Conservation (phyloP, 176 grass and related monocot species). For the Bonia amplexicaulis region DNA sequence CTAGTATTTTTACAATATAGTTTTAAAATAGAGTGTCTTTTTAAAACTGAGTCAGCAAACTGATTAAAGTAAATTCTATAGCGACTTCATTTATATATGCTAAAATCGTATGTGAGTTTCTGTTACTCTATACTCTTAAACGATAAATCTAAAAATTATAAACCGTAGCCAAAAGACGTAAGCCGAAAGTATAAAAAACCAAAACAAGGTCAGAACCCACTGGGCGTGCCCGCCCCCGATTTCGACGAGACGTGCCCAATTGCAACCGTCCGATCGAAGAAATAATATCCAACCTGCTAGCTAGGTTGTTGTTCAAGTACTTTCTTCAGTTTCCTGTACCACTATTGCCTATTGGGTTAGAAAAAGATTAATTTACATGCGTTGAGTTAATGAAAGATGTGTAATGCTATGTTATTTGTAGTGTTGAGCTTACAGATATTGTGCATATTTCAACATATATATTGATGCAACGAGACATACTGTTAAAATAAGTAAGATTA, state of each 20-base stretch:
- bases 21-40: too few species aligned
- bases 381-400: neutral
- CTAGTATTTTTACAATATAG: too few species aligned
- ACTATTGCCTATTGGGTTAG: too few species aligned
- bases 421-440: neutral
- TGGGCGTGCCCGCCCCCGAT: neutral
- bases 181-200: too few species aligned
- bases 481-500: neutral
- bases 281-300: neutral
- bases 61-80: too few species aligned
- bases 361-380: too few species aligned
- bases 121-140: too few species aligned
- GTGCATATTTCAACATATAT: neutral
- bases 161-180: too few species aligned
- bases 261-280: neutral
- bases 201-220: neutral
- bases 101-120: too few species aligned
- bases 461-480: neutral
- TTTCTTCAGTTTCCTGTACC: neutral
- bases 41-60: too few species aligned
- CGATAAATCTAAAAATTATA: too few species aligned
- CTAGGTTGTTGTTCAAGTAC: neutral
- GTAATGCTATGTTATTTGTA: neutral
- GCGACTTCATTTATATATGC: too few species aligned
- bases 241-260: neutral